Base-by-base conservation (phyloP, 306 rosid genomes). In the Gleditsia sinensis region DNA sequence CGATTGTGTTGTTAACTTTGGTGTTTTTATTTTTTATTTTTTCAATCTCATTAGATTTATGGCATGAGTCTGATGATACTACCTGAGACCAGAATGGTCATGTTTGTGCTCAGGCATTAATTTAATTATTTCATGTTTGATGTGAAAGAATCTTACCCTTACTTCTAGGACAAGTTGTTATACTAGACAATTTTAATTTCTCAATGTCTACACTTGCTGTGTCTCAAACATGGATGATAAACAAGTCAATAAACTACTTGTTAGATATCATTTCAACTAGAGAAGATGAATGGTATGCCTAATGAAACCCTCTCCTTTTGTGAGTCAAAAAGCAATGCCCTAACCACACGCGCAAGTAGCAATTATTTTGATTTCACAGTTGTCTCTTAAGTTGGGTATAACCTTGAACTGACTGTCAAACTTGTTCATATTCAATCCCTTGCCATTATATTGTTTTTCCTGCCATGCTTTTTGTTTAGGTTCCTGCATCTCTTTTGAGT, bases 401-500 rank as follows among this genome's bases (percentile, higher is more conserved):
- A 34, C 9, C n/a, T n/a, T 11, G 42, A 28, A 69, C 67, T 21
- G 45, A 59, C 36, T 51, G 40, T 33, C 68, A 10, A 48, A 58
- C 53, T 63, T 43, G 30, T 63, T 69, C 67, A 56, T 36, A 40
- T 53, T 67, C 25, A 23, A 16, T 9, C 51, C 32, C 30, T 37
- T 32, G 54, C 10, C 28, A 1, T 58, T 33, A 30, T 28, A 1
- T 57, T n/a, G n/a, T n/a, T 43, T 43, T 62, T 55, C 32, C 23
- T 72, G 10, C 72, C 45, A 54, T 65, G 63, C 79, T 79, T 77
- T 69, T 49, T 54, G 67, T 72, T 7, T 40, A 92, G 97, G 86
- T 92, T 83, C 95, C 96, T 72, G 97, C 99, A 43, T 92, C 96
- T 63, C 98, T 95, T n/a, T 37, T 86, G 99, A 65, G 99, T 87